Evolutionary conservation across 176 grass and related monocot species (phyloP).

Genomic region (Ampelocalamus luodianensis): DNA sequence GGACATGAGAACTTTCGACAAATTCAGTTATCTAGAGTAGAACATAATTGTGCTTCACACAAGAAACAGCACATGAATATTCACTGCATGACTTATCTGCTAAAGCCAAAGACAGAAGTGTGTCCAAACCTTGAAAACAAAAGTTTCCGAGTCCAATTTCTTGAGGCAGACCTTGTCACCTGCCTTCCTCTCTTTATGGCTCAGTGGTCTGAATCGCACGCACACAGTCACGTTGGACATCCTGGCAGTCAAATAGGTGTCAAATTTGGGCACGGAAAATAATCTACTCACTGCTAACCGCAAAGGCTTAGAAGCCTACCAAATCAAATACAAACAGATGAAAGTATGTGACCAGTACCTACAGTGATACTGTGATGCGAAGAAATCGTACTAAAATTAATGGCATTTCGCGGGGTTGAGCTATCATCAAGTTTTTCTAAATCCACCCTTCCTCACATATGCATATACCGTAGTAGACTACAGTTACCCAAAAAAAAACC

Average conservation of each 20-base stretch:
- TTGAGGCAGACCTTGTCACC: conserved; percentile 61
- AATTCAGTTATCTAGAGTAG: background rate
- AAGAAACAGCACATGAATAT: conserved; percentile 8
- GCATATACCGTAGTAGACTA: too few relatives aligned
- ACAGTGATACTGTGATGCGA: background rate
- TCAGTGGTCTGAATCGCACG: conserved; percentile 83
- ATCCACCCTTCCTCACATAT: background rate
- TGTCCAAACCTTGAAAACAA: conserved; percentile 67
- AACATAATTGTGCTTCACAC: background rate
- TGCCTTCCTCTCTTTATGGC: conserved; percentile 64
- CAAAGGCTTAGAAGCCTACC: background rate
- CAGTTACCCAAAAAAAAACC: too few relatives aligned
- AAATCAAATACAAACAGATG: background rate
- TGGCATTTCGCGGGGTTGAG: background rate
- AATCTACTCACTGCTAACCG: background rate
- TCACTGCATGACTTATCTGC: background rate
- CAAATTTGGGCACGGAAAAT: background rate
- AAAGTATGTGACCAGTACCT: background rate
- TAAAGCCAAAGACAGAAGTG: conserved; percentile 1
- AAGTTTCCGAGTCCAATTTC: conserved; percentile 65
- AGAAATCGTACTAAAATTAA: background rate
- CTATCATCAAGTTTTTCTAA: background rate
- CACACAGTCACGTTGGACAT: conserved; percentile 89
- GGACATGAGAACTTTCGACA: background rate
- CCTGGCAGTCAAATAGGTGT: conserved; percentile 15